Evolutionary conservation across 129 eudicot genomes (phyloP).

Genomic region (Kitagawia praeruptora): DNA sequence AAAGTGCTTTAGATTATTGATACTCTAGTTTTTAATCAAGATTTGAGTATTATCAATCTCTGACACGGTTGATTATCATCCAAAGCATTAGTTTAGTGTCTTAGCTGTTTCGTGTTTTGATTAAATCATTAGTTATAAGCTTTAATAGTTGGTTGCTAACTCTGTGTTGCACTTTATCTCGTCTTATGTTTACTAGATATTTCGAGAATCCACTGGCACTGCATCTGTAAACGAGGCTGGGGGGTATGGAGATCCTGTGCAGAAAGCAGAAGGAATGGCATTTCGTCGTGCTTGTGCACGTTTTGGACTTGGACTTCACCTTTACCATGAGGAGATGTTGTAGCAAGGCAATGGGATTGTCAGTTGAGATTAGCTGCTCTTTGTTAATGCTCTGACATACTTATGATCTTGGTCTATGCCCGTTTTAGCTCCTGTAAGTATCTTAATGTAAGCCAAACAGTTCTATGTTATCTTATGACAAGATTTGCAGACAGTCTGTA

Average conservation of each 20-base stretch:
- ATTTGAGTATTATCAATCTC: no score
- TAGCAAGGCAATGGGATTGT: slow-evolving; percentile 12
- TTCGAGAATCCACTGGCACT: slow-evolving; percentile 84
- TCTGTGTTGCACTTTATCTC: background rate
- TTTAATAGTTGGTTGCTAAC: background rate
- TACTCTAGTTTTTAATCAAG: no score
- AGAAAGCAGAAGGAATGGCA: slow-evolving; percentile 93
- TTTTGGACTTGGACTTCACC: slow-evolving; percentile 94
- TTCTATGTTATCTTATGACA: background rate
- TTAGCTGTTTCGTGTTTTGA: background rate
- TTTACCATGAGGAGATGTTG: slow-evolving; percentile 70
- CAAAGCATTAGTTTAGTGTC: no score
- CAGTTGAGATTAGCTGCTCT: background rate
- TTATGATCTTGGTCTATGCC: no score
- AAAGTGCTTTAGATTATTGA: no score
- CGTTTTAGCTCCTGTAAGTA: no score
- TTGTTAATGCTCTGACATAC: background rate
- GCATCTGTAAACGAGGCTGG: slow-evolving; percentile 44
- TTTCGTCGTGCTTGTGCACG: slow-evolving; percentile 98
- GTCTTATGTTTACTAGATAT: slow-evolving; percentile 41
- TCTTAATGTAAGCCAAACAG: background rate
- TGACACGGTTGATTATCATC: no score
- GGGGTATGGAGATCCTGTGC: slow-evolving; percentile 82
- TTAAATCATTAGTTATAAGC: background rate
- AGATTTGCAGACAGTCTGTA: background rate